Conservation (phyloP, 2,329 filamentous ascomycete genomes). For the Aspergillus sp. region DNA sequence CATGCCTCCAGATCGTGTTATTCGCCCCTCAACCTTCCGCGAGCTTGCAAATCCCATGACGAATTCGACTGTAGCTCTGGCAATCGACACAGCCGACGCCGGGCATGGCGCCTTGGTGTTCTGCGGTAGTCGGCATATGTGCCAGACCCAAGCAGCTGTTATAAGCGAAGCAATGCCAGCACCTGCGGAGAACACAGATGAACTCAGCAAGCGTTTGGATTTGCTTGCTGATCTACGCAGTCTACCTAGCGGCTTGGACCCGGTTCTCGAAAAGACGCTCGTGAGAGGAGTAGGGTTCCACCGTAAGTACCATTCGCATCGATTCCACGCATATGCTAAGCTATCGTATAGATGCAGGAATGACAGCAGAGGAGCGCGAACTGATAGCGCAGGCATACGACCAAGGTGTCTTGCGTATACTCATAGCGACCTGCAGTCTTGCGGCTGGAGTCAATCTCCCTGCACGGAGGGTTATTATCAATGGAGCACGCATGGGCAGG, state of each 20-base stretch:
- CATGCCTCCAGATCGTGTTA: conserved; percentile 44
- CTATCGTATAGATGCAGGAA: conserved; percentile 44
- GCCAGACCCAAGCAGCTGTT: conserved; percentile 67
- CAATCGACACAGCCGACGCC: conserved; percentile 66
- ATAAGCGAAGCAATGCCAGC: conserved; percentile 68
- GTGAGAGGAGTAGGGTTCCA: conserved; percentile 72
- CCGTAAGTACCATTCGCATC: conserved; percentile 50
- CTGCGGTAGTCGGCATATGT: conserved; percentile 67
- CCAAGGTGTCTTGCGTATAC: conserved; percentile 65
- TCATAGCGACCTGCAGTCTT: conserved; percentile 75
- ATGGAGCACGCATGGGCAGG: conserved; percentile 73
- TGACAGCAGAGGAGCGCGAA: conserved; percentile 75
- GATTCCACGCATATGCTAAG: conserved; percentile 10
- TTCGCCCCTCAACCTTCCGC: conserved; percentile 59
- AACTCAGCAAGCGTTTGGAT: conserved; percentile 63
- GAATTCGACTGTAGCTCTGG: conserved; percentile 70
- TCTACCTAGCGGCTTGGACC: conserved; percentile 66
- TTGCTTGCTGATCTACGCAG: conserved; percentile 67
- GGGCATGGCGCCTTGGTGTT: conserved; percentile 75
- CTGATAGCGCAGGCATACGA: conserved; percentile 72
- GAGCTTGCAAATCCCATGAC: conserved; percentile 66
- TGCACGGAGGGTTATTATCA: conserved; percentile 72
- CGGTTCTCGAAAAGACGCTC: conserved; percentile 64
- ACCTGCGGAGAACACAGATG: conserved; percentile 46
- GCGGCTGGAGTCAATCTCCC: conserved; percentile 79